Evolutionary conservation across 2,329 filamentous ascomycete species (phyloP), one percentile per base, ranked within the genome.

Genomic region (Fusarium cyanostomum): DNA sequence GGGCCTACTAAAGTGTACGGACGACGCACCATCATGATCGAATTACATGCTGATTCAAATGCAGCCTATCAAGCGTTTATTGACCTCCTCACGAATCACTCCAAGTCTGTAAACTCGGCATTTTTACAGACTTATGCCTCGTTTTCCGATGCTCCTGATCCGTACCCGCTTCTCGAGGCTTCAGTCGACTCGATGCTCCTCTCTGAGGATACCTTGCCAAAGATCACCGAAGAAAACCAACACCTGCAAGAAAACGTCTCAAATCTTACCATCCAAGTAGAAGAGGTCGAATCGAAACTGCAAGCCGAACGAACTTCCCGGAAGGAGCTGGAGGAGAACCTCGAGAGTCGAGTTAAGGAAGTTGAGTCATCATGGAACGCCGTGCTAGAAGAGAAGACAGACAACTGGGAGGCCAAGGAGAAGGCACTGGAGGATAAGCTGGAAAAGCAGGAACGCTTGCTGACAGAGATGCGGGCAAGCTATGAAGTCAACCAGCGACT

Each of bases 401-500:
- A 94, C 75, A 99, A 99, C 73, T 99, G 95, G 95, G 89, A 91
- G 51, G 89, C 94, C 8, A 97, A 96, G 74, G 95, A 99, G 80
- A 92, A 91, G 79, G 88, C 86, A 26, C 78, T 97, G 58, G 93
- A 97, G 72, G 94, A 98, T 70, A 98, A 97, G 78, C 83, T 96
- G 4, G 94, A 97, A 75, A 96, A 90, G 69, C 94, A 99, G 74
- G 95, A 99, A 44, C 88, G 93, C 7, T 79, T 99, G 34, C 79
- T 99, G 68, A 97, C 91, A 72, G 96, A 99, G 76, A 88, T 98
- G 73, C 98, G 97, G 78, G 95, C 95, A 24, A 97, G 89, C 79
- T 97, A 97, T 73, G 95, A 99, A 77, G 95, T 99, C 52, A 95
- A 92, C 41, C 94, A 98, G 75, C 86, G 95, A 46, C 82, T 99